Evolutionary conservation across 2,329 filamentous ascomycete species (phyloP), one percentile per base, ranked within the genome.

Genomic region (Exutisphaerella laricina): DNA sequence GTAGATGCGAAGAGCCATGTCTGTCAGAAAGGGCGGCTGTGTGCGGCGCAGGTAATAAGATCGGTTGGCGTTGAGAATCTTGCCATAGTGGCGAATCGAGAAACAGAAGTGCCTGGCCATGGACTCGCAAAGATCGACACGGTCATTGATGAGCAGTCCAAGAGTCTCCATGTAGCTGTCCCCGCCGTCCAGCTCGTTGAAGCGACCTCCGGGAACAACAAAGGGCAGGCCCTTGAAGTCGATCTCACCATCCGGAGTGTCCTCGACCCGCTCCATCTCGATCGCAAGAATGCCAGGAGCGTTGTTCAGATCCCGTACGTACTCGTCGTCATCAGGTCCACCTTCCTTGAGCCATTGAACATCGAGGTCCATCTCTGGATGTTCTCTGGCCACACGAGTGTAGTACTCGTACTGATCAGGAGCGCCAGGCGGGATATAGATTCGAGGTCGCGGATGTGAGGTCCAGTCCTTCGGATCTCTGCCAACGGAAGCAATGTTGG

Each of bases 171-270:
- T 97, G 71, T 97, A 98, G 64, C 88, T 96, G 67, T 98, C 92
- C 92, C 92, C 98, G 34, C 90, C 90, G 63, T 98, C 98, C 16
- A 98, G 70, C 66, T 98, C 92, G 66, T 98, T 98, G 80, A 98
- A 98, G 21, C 92, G 80, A 17, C 92, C 92, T 46, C 92, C 92
- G 0, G 92, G 92, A 3, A 98, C 92, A n/a, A 97, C 88, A 57
- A 97, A 98, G 0, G 92, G 90, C 45, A 94, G 74, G 3, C 92
- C 92, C 25, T 76, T 75, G 29, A 94, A 70, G 3, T 84, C 84
- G 49, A 78, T 79, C 61, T 85, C 74, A 28, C 82, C 82, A 3
- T 84, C 85, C 17, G 70, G 70, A 4, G 78, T 77, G 57, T 94
- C 78, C 9, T 68, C 70, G 30, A 66, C 60, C 37, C 78, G 73